Percentiles rank a stretch among this genome's conserved stretches.
Conservation (phyloP, 169 alveolate species). For the Theileria parva region DNA sequence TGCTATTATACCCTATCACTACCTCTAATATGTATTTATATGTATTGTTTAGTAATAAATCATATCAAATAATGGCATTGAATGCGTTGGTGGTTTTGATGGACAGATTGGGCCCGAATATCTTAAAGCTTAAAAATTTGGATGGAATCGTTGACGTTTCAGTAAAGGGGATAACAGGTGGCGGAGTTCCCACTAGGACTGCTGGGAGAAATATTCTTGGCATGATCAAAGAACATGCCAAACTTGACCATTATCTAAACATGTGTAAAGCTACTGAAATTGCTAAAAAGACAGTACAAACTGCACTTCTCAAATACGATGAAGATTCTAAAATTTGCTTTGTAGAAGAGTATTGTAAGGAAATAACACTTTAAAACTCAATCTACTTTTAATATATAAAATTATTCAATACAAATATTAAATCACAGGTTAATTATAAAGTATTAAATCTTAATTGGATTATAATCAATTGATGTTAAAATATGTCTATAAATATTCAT, state of each 20-base stretch:
- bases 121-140: conserved; percentile 30
- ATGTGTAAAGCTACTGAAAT: conserved; percentile 26
- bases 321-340: conserved; percentile 30
- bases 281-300: background rate
- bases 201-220: conserved; percentile 45
- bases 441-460: background rate
- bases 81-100: conserved; percentile 44
- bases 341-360: conserved; percentile 15
- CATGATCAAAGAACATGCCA: conserved; percentile 16
- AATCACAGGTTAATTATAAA: background rate
- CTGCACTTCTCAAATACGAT: conserved; percentile 28
- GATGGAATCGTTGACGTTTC: conserved; percentile 31
- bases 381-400: background rate
- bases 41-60: conserved; percentile 28
- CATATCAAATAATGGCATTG: conserved; percentile 29
- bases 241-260: conserved; percentile 16
- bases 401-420: background rate
- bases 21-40: background rate
- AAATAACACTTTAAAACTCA: background rate
- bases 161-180: conserved; percentile 27
- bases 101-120: conserved; percentile 44
- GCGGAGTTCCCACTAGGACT: conserved; percentile 28
- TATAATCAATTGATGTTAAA: background rate
- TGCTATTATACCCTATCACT: too few relatives aligned
- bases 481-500: background rate